Percentiles rank a stretch among this genome's conserved stretches.
phyloP scores from a whole-genome alignment of 805 yeast genomes.

The Debaryomyces castellii region DNA sequence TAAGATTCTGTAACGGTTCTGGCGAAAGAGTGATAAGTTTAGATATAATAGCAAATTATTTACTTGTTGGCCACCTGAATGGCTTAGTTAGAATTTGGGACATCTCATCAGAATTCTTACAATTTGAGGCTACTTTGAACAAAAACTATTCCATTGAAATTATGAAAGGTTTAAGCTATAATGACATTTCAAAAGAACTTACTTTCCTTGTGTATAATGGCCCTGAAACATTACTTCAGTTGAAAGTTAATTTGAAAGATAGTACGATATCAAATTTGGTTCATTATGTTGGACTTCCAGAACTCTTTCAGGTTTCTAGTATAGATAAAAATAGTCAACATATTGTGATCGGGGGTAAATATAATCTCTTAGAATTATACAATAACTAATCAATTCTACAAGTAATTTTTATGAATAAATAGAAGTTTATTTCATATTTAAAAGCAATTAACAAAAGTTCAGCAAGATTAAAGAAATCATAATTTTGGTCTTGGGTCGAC shows the following conservation, averaged over 20 bases:
- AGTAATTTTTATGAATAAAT: too few species aligned
- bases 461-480: slow-evolving; percentile 14
- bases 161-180: neutral
- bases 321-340: slow-evolving; percentile 6
- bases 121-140: slow-evolving; percentile 6
- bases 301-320: slow-evolving; percentile 18
- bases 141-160: slow-evolving; percentile 1
- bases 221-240: slow-evolving; percentile 21
- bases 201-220: slow-evolving; percentile 21
- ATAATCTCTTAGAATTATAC: slow-evolving; percentile 8
- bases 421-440: neutral
- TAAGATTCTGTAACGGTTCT: slow-evolving; percentile 1
- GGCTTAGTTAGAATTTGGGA: slow-evolving; percentile 17
- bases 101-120: neutral
- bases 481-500: slow-evolving; percentile 46
- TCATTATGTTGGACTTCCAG: slow-evolving; percentile 25
- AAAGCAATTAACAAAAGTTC: neutral
- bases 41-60: slow-evolving; percentile 4
- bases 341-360: slow-evolving; percentile 10
- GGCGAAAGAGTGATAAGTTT: slow-evolving; percentile 13
- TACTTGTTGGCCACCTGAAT: slow-evolving; percentile 20
- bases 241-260: slow-evolving; percentile 8
- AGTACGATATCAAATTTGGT: slow-evolving; percentile 3
- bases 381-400: neutral
- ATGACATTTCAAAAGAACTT: slow-evolving; percentile 2